Evolutionary conservation across 192 early-diverging fungal genomes (phyloP).

Genomic region (Backusella tuberculispora): DNA sequence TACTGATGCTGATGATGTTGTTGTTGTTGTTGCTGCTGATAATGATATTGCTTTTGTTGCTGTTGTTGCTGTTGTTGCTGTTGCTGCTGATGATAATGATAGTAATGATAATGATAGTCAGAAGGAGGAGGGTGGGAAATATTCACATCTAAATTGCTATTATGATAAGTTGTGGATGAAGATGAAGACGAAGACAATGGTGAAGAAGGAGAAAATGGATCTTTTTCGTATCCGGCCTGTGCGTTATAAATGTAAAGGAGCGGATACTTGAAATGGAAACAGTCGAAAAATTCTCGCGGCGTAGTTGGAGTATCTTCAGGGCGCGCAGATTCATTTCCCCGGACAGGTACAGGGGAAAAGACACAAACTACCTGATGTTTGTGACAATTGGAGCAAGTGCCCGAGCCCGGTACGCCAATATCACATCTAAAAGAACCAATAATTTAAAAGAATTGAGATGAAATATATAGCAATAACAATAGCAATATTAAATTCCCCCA

Average conservation of each 20-base stretch:
- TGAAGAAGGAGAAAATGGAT: not conserved
- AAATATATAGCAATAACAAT: conserved; percentile 12
- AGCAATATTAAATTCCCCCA: not conserved
- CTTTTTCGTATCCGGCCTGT: conserved; percentile 23
- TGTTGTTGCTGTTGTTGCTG: too few species aligned
- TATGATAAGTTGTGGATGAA: not conserved
- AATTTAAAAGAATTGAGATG: not conserved
- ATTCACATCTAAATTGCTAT: not conserved
- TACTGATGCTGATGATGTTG: too few species aligned
- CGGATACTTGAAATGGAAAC: conserved; percentile 16
- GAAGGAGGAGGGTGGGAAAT: not conserved
- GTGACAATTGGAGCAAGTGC: conserved; percentile 38
- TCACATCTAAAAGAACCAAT: conserved; percentile 33
- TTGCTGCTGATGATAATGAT: not conserved
- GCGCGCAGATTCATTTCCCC: not conserved
- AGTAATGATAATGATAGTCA: not conserved
- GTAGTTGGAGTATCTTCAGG: conserved; percentile 9
- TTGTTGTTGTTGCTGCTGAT: too few species aligned
- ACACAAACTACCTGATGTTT: conserved; percentile 27
- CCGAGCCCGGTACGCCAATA: conserved; percentile 29
- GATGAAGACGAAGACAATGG: not conserved
- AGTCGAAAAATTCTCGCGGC: not conserved
- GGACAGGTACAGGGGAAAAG: conserved; percentile 26
- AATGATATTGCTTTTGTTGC: too few species aligned
- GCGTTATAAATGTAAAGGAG: conserved; percentile 18